Conservation (phyloP, 2,329 filamentous ascomycete species). For the Diplodia sapinea region DNA sequence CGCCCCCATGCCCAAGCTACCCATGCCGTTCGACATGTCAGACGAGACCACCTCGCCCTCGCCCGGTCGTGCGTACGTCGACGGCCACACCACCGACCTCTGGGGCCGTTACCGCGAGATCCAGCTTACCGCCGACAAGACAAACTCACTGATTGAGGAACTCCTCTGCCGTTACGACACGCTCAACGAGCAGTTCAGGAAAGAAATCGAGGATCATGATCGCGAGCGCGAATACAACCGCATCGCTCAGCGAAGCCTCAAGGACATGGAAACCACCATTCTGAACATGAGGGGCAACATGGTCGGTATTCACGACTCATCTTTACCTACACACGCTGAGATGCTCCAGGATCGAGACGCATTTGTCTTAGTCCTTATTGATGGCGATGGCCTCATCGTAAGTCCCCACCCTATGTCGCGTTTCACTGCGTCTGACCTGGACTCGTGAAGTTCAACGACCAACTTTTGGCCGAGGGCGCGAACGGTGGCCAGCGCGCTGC, state of each 20-base stretch:
- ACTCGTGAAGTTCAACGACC: conserved; percentile 53
- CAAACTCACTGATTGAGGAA: conserved; percentile 47
- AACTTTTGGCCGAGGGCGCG: conserved; percentile 57
- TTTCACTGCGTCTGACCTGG: neutral
- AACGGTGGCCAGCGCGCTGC: conserved; percentile 61
- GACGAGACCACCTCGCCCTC: conserved; percentile 11
- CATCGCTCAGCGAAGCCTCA: conserved; percentile 38
- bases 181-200: conserved; percentile 42
- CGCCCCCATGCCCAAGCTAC: conserved; percentile 26
- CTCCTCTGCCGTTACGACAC: conserved; percentile 50
- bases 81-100: conserved; percentile 33
- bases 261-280: conserved; percentile 35
- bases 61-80: conserved; percentile 12
- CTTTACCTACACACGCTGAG: conserved; percentile 26
- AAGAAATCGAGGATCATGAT: conserved; percentile 38
- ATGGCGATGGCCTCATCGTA: conserved; percentile 60
- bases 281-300: conserved; percentile 38
- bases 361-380: conserved; percentile 61
- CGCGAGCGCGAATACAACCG: conserved; percentile 37
- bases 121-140: conserved; percentile 41
- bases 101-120: conserved; percentile 44
- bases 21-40: conserved; percentile 17
- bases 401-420: neutral
- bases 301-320: conserved; percentile 33
- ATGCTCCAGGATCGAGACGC: conserved; percentile 38